A percentile compares a stretch with the other conserved stretches of the same genome.
These are phyloP conservation scores for Colletotrichum truncatum DNA, from an alignment of 2,329 filamentous ascomycete genomes.

Conservation along the genomic window DNA sequence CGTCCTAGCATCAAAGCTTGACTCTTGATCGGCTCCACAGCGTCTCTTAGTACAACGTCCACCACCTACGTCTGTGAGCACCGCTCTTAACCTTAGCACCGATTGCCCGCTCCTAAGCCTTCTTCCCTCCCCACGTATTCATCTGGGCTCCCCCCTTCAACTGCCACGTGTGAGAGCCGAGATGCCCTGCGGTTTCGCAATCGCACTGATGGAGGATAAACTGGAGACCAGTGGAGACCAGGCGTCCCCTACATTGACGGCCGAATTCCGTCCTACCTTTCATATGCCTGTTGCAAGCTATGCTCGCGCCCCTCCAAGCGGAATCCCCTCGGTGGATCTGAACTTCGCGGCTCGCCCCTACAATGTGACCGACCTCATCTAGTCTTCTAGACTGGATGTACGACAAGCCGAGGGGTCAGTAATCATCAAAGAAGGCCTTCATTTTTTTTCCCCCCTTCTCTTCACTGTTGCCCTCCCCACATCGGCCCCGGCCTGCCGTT, in stretches of 20 bases:
- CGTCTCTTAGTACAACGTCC: not conserved
- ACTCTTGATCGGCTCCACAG: slow-evolving; percentile 13
- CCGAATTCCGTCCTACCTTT: slow-evolving; percentile 24
- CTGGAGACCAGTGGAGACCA: not conserved
- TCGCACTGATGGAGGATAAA: not conserved
- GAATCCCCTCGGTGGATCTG: not conserved
- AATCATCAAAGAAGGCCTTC: not conserved
- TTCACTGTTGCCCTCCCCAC: not conserved
- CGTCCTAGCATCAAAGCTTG: slow-evolving; percentile 28
- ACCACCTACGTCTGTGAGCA: not conserved
- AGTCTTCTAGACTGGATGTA: not conserved
- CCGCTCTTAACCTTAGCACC: not conserved
- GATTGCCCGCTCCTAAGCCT: no score
- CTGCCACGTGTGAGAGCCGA: slow-evolving; percentile 8
- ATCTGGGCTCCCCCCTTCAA: not conserved
- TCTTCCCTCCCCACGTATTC: not conserved
- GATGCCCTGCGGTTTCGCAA: slow-evolving; percentile 8
- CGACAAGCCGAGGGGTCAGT: not conserved
- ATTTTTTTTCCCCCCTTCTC: not conserved
- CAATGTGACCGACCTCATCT: slow-evolving; percentile 3
- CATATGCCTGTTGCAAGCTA: no score
- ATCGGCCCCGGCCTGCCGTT: slow-evolving; percentile 15
- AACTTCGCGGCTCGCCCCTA: slow-evolving; percentile 25
- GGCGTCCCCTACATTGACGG: not conserved
- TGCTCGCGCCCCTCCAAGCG: not conserved